Evolutionary conservation across 805 yeast species (phyloP).

Genomic region (Kuraishia piskuri): DNA sequence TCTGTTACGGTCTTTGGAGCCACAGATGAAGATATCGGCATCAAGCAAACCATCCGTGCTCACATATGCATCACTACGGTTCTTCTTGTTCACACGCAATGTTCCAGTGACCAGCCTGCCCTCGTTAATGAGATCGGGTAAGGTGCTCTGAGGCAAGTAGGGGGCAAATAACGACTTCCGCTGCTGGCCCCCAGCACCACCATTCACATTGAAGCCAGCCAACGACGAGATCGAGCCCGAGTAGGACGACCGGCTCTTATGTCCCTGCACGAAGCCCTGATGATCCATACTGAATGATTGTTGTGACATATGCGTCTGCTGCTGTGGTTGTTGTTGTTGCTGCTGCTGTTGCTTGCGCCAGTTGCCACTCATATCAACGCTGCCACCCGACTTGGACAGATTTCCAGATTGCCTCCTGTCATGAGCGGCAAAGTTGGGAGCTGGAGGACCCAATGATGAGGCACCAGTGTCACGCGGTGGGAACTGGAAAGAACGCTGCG

Average conservation of each 20-base stretch:
- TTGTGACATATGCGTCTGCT: background rate
- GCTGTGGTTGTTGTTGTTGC: conserved; percentile 18
- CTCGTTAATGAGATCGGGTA: conserved; percentile 82
- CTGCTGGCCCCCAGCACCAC: conserved; percentile 32
- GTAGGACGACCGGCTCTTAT: conserved; percentile 65
- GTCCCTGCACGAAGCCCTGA: conserved; percentile 63
- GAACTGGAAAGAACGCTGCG: conserved; percentile 51
- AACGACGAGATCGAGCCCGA: conserved; percentile 54
- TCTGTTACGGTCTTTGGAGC: conserved; percentile 95
- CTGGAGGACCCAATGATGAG: conserved; percentile 34
- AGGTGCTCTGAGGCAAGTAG: conserved; percentile 84
- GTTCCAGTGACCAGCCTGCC: conserved; percentile 91
- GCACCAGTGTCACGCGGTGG: conserved; percentile 36
- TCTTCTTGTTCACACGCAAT: conserved; percentile 89
- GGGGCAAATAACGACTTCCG: conserved; percentile 91
- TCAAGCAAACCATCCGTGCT: conserved; percentile 92
- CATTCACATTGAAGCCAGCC: conserved; percentile 23
- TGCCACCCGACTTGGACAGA: conserved; percentile 20
- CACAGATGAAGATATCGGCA: conserved; percentile 96
- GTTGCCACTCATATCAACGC: conserved; percentile 37
- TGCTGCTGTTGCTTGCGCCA: conserved; percentile 52
- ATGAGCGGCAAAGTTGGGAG: conserved; percentile 38
- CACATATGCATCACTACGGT: conserved; percentile 97
- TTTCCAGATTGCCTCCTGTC: conserved; percentile 34
- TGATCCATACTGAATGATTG: conserved; percentile 1